A percentile compares a stretch with the other conserved stretches of the same genome.
These are phyloP conservation scores for Raphidocelis subcapitata DNA, from an alignment of 139 green algal species.

Conservation along the genomic window DNA sequence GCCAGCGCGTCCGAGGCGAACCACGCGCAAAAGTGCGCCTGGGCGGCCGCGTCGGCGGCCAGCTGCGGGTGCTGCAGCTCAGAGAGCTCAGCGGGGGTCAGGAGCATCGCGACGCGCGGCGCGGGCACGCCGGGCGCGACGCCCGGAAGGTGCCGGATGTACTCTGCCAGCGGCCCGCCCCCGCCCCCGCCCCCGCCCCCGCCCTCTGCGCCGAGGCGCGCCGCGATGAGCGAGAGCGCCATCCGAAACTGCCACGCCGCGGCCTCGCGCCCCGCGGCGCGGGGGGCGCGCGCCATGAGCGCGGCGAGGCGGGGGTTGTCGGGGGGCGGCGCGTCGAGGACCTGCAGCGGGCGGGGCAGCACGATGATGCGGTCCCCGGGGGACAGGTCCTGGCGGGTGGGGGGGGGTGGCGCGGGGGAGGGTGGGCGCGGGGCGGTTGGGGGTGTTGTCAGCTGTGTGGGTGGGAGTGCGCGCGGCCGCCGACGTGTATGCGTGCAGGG, in stretches of 20 bases:
- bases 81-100: constrained; percentile 11
- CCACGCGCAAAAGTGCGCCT: constrained; percentile 23
- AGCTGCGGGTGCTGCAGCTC: constrained; percentile 15
- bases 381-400: constrained; percentile 2
- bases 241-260: constrained; percentile 28
- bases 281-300: not conserved
- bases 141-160: constrained; percentile 42
- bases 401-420: not conserved
- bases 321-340: not conserved
- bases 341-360: not conserved
- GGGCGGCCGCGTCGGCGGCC: constrained; percentile 13
- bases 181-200: no score
- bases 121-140: constrained; percentile 14
- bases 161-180: constrained; percentile 22
- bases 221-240: constrained; percentile 13
- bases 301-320: not conserved
- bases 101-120: constrained; percentile 44
- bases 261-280: not conserved
- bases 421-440: no score
- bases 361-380: constrained; percentile 12
- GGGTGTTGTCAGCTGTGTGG: no score
- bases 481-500: no score
- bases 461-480: no score
- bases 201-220: no score
- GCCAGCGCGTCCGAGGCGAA: constrained; percentile 15